Conservation (phyloP, 495 filamentous ascomycete species). For the Hyaloscypha variabilis region DNA sequence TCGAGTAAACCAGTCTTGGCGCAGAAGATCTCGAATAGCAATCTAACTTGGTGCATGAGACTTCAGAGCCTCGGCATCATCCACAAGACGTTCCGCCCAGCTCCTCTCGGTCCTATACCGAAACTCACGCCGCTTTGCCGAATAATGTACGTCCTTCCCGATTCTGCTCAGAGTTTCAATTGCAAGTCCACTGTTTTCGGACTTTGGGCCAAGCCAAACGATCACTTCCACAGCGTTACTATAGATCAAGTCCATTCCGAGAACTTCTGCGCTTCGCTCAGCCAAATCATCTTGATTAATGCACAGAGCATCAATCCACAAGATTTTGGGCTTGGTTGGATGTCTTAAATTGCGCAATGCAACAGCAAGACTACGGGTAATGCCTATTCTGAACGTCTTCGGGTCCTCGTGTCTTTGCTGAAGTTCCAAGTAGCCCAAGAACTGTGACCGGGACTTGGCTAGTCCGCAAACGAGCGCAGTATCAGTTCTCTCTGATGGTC, state of each 20-base stretch:
- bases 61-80: background rate
- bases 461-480: background rate
- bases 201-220: conserved; percentile 13
- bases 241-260: conserved; percentile 16
- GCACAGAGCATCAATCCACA: conserved; percentile 34
- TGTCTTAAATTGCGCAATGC: background rate
- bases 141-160: too few relatives aligned
- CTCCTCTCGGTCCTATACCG: too few relatives aligned
- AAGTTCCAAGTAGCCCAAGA: too few relatives aligned
- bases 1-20: conserved; percentile 3
- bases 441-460: background rate
- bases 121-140: too few relatives aligned
- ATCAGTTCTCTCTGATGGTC: background rate
- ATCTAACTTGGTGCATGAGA: background rate
- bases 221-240: conserved; percentile 7
- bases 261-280: conserved; percentile 14
- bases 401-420: background rate
- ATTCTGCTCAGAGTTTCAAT: background rate
- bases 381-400: background rate
- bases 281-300: conserved; percentile 36
- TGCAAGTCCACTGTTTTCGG: conserved; percentile 14
- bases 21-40: conserved; percentile 9
- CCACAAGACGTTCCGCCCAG: background rate
- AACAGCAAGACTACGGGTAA: background rate
- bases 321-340: background rate